phyloP scores from a whole-genome alignment of 1,284 basidiomycete species.

The Trichosporon inkin region DNA sequence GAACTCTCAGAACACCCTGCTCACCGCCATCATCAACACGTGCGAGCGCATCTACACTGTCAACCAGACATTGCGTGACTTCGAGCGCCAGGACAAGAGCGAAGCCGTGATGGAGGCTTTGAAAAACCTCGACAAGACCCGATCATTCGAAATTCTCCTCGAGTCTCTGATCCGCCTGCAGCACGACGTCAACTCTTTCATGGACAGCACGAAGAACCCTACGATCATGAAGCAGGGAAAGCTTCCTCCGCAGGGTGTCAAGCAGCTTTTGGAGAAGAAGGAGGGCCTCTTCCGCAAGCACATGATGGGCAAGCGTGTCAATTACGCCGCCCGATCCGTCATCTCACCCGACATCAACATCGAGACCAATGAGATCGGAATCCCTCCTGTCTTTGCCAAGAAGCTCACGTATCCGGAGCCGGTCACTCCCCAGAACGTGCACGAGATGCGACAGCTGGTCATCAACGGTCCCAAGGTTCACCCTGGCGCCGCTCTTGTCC shows the following conservation, averaged over 20 bases:
- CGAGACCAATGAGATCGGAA: constrained; percentile 97
- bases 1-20: constrained; percentile 93
- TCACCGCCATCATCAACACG: constrained; percentile 76
- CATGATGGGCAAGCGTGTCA: constrained; percentile 99
- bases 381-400: constrained; percentile 94
- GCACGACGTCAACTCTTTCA: constrained; percentile 92
- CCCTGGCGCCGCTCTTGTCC: constrained; percentile 91
- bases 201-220: constrained; percentile 96
- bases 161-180: constrained; percentile 86
- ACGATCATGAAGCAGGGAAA: constrained; percentile 77
- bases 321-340: constrained; percentile 97
- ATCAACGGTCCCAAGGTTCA: constrained; percentile 86
- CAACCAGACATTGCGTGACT: constrained; percentile 53
- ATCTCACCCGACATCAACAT: constrained; percentile 99
- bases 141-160: constrained; percentile 67
- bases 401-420: constrained; percentile 98
- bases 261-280: constrained; percentile 97
- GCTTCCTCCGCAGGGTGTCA: constrained; percentile 89
- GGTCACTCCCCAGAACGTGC: constrained; percentile 86
- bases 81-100: constrained; percentile 17
- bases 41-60: constrained; percentile 76
- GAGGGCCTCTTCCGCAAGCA: constrained; percentile 97
- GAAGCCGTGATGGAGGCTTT: constrained; percentile 18
- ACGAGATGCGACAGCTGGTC: constrained; percentile 83
- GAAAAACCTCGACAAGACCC: constrained; percentile 41